Base-by-base conservation (phyloP, 169 alveolate genomes). In the Perkinsus chesapeaki region DNA sequence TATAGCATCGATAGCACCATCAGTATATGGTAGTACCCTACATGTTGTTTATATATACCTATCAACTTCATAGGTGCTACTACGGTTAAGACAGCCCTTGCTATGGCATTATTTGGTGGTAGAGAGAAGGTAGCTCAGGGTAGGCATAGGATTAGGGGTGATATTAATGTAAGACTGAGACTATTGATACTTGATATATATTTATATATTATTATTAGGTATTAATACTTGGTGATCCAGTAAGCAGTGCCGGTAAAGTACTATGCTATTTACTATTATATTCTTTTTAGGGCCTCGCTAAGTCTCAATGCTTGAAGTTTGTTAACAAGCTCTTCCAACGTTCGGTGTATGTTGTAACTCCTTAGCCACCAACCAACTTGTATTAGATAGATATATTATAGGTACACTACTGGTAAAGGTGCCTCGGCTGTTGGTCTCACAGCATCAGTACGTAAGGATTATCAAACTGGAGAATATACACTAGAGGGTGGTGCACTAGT, bases 381-480 rank as follows among this genome's bases (percentile, higher is more conserved):
- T 12, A 7, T 23, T 34, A n/a, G n/a, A n/a, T n/a, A n/a, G n/a
- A 60, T 60, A 27, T 9, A 20, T 34, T 60, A 34, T 23, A 60
- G 82, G 82, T 98, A 98, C 95, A 98, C 99, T 27, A 99, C 99
- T 31, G 99, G 99, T 38, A 99, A 99, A 95, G 99, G 99, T 36
- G 99, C 99, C 34, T 97, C 99, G 34, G 99, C 99, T 0, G 99
- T 99, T 48, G 99, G 99, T 93, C 98, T 99, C 72, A 99, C 99
- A 0, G 99, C 99, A 9, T 99, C 99, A 91, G 99, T 98, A 72
- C 95, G 99, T 93, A 98, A 99, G 94, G 99, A 99, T 96, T 99
- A 99, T 39, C 96, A 98, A 34, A 97, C 99, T 0, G 97, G 99
- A 39, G 99, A 99, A 95, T 99, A 99, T 99, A 97, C 99, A 39